A percentile compares a stretch with the other conserved stretches of the same genome.
Evolutionary conservation across 805 yeast genomes (phyloP).

Genomic region (Schwanniomyces yamadae): DNA sequence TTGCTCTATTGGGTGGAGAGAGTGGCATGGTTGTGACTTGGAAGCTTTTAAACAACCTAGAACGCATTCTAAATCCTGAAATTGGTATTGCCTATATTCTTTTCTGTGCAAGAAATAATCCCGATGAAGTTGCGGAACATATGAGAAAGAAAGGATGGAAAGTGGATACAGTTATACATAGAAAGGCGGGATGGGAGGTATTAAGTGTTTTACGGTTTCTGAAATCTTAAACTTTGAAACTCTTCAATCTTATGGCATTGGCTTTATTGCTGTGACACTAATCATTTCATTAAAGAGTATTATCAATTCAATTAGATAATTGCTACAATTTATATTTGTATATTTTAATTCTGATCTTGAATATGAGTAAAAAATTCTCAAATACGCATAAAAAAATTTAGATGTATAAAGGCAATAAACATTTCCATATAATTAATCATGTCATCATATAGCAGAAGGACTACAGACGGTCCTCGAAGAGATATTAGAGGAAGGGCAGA

Average conservation of each 20-base stretch:
- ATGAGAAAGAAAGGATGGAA: constrained; percentile 57
- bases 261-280: too few species aligned
- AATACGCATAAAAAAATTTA: not conserved
- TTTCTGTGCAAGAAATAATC: constrained; percentile 89
- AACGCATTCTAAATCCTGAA: constrained; percentile 45
- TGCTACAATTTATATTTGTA: too few species aligned
- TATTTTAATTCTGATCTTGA: too few species aligned
- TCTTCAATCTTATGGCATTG: too few species aligned
- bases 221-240: too few species aligned
- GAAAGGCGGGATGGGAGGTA: constrained; percentile 97
- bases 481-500: constrained; percentile 8
- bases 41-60: constrained; percentile 54
- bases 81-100: constrained; percentile 81
- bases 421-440: too few species aligned
- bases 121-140: constrained; percentile 51
- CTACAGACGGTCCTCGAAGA: constrained; percentile 4
- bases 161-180: constrained; percentile 49
- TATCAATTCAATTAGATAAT: too few species aligned
- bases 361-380: not conserved
- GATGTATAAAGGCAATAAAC: not conserved
- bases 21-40: constrained; percentile 89
- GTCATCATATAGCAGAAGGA: constrained; percentile 9
- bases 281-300: too few species aligned
- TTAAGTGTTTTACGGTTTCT: constrained; percentile 68
- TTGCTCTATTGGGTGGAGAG: constrained; percentile 86